Percentiles rank a stretch among this genome's conserved stretches.
Evolutionary conservation across 352 stramenopile species (phyloP).

Genomic region (Albugo laibachii): DNA sequence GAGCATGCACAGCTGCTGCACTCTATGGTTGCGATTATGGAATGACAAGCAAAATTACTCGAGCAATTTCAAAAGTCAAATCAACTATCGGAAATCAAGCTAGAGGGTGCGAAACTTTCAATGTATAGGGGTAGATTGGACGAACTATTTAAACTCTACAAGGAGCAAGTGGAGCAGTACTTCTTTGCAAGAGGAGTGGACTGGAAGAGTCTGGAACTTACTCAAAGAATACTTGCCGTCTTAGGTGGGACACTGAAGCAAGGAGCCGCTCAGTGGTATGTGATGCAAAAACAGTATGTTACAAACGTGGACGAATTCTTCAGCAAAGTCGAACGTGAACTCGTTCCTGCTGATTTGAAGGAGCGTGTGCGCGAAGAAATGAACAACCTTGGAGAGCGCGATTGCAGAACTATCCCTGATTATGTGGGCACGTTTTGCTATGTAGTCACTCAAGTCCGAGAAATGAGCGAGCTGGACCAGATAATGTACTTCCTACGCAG

Average conservation of each 20-base stretch:
- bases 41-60: too few relatives aligned
- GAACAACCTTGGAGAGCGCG: conserved; percentile 5
- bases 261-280: conserved; percentile 7
- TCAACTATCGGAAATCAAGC: too few relatives aligned
- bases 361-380: conserved; percentile 8
- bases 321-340: conserved; percentile 1
- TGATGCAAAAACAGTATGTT: conserved; percentile 4
- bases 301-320: conserved; percentile 4
- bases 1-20: too few relatives aligned
- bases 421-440: conserved; percentile 8
- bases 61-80: too few relatives aligned
- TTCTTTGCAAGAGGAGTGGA: conserved; percentile 7
- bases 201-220: background rate
- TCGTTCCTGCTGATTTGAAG: conserved; percentile 9
- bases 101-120: too few relatives aligned
- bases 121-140: background rate
- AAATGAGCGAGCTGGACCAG: conserved; percentile 13
- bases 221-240: conserved; percentile 6
- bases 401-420: conserved; percentile 6
- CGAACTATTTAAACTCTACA: conserved; percentile 7
- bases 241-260: conserved; percentile 1
- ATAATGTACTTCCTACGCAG: conserved; percentile 10
- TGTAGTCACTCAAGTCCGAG: conserved; percentile 7
- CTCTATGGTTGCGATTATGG: too few relatives aligned
- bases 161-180: conserved; percentile 8